These are phyloP conservation scores for Amanita muscaria DNA, from an alignment of 768 basidiomycete species.

Conservation along the genomic window DNA sequence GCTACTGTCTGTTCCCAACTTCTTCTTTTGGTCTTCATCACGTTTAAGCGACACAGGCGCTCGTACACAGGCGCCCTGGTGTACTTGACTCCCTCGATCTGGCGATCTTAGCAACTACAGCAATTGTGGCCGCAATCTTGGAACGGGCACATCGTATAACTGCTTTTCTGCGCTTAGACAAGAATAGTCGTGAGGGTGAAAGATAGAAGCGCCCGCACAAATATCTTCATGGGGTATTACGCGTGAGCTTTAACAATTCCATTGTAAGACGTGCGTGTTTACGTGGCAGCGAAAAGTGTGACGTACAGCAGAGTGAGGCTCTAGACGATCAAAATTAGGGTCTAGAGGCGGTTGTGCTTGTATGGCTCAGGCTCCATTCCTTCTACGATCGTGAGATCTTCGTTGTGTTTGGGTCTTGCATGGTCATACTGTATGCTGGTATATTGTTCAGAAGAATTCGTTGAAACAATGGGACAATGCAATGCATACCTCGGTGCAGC, in stretches of 20 bases:
- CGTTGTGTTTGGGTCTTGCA: too few species aligned
- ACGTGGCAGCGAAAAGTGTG: neutral
- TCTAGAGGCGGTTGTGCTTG: conserved; percentile 59
- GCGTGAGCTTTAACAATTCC: conserved; percentile 59
- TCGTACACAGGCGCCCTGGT: too few species aligned
- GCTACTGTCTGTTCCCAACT: conserved; percentile 40
- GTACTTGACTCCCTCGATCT: conserved; percentile 66
- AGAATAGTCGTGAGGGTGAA: conserved; percentile 79
- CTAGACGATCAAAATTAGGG: conserved; percentile 68
- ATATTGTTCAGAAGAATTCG: conserved; percentile 11
- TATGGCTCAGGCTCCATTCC: too few species aligned
- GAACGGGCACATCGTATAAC: conserved; percentile 85
- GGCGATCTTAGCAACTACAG: conserved; percentile 89
- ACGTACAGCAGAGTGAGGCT: too few species aligned
- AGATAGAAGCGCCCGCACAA: conserved; percentile 80
- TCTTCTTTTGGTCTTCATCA: conserved; percentile 29
- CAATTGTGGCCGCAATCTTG: conserved; percentile 92
- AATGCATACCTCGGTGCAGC: conserved; percentile 1
- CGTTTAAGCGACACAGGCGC: conserved; percentile 53
- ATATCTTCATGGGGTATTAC: conserved; percentile 70
- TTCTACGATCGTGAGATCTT: too few species aligned
- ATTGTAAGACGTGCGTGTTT: too few species aligned
- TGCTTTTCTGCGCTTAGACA: conserved; percentile 70
- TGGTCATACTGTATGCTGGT: too few species aligned
- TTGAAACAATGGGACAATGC: conserved; percentile 25